Evolutionary conservation across 1,284 basidiomycete species (phyloP).

Genomic region (Ceratobasidium sp.): DNA sequence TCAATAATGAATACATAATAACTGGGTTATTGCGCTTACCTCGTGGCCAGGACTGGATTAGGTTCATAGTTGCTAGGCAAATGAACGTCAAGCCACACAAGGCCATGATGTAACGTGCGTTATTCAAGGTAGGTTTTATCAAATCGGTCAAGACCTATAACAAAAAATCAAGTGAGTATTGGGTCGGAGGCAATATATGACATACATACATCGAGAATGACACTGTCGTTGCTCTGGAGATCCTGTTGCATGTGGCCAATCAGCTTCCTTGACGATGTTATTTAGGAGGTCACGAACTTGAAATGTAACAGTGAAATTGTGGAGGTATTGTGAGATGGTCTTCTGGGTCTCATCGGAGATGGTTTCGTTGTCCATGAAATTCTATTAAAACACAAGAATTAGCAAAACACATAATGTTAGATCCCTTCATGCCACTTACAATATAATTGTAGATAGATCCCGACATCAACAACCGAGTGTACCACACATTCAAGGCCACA

Average conservation of each 20-base stretch:
- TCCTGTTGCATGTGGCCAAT: neutral
- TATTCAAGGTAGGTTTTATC: slow-evolving; percentile 15
- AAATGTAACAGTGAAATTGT: neutral
- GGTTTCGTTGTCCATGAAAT: slow-evolving; percentile 24
- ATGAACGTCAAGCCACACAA: slow-evolving; percentile 32
- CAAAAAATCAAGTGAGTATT: neutral
- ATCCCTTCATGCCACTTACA: neutral
- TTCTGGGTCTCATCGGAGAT: slow-evolving; percentile 13
- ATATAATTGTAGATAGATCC: slow-evolving; percentile 3
- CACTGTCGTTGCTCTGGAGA: neutral
- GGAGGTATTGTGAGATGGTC: neutral
- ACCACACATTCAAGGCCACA: neutral
- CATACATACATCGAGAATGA: neutral
- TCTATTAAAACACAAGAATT: neutral
- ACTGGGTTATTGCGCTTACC: neutral
- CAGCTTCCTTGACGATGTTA: neutral
- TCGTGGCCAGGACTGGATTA: slow-evolving; percentile 38
- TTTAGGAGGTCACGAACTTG: neutral
- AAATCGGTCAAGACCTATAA: slow-evolving; percentile 4
- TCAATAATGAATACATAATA: neutral
- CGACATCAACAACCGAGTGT: slow-evolving; percentile 3
- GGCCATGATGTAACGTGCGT: slow-evolving; percentile 26
- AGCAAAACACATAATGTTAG: neutral
- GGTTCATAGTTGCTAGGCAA: slow-evolving; percentile 27
- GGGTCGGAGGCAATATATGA: neutral